phyloP scores from a whole-genome alignment of 164 flowering plant genomes.

The Kalanchoe fedtschenkoi region DNA sequence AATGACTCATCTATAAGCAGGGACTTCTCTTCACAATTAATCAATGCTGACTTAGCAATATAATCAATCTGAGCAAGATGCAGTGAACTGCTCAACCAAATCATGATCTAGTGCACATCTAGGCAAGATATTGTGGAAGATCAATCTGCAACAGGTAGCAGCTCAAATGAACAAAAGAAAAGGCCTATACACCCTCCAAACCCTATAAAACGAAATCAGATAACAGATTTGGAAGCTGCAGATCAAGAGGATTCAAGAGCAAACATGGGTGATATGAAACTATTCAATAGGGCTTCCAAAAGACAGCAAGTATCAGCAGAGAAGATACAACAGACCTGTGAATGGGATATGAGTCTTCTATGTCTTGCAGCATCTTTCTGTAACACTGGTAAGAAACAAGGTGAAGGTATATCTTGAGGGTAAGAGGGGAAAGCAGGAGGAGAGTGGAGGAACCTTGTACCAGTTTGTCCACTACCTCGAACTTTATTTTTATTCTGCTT shows the following conservation, averaged over 20 bases:
- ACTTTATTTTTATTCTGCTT: neutral
- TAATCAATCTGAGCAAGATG: neutral
- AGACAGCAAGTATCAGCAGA: neutral
- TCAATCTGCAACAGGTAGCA: neutral
- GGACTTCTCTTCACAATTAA: too few relatives aligned
- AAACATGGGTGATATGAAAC: neutral
- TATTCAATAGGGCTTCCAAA: too few relatives aligned
- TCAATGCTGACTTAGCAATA: too few relatives aligned
- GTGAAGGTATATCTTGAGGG: too few relatives aligned
- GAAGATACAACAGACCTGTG: slow-evolving; percentile 1
- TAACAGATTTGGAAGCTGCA: neutral
- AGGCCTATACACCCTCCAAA: too few relatives aligned
- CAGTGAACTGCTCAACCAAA: neutral
- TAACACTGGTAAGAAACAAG: too few relatives aligned
- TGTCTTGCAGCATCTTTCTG: neutral
- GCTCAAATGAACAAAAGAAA: neutral
- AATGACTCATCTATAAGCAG: too few relatives aligned
- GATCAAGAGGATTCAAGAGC: neutral
- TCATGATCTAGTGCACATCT: too few relatives aligned
- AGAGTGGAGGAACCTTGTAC: neutral
- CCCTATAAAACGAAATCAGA: too few relatives aligned
- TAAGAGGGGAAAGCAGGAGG: too few relatives aligned
- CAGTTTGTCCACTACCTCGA: slow-evolving; percentile 5
- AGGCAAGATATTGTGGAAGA: neutral
- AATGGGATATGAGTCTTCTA: neutral